phyloP scores from a whole-genome alignment of 129 eudicot genomes.

The Chrysanthemum lavandulifolium region DNA sequence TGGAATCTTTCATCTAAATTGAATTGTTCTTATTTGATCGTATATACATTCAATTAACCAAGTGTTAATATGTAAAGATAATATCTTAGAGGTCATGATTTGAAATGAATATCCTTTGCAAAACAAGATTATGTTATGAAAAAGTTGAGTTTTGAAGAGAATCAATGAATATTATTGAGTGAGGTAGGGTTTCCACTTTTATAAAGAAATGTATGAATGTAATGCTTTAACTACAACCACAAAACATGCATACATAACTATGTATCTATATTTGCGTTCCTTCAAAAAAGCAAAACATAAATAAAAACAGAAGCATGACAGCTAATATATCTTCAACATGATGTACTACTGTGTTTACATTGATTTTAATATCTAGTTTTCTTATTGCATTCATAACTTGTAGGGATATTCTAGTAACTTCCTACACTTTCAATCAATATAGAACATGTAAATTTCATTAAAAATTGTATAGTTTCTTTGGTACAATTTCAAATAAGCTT shows the following conservation, averaged over 20 bases:
- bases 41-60: conserved; percentile 12
- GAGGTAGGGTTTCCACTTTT: conserved; percentile 46
- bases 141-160: conserved; percentile 36
- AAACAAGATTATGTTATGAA: conserved; percentile 23
- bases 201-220: conserved; percentile 34
- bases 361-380: background rate
- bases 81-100: conserved; percentile 17
- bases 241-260: conserved; percentile 29
- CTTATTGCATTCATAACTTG: background rate
- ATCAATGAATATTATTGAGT: conserved; percentile 38
- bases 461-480: background rate
- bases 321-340: conserved; percentile 50
- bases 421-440: background rate
- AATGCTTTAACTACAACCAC: conserved; percentile 32
- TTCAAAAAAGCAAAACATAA: conserved; percentile 18
- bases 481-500: conserved; percentile 8
- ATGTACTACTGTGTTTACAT: conserved; percentile 27
- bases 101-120: conserved; percentile 34
- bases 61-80: background rate
- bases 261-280: conserved; percentile 15
- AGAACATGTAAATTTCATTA: background rate
- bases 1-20: conserved; percentile 1
- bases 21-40: background rate
- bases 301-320: conserved; percentile 48
- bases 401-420: conserved; percentile 1